Conservation (phyloP, 805 yeast species). For the Lipomyces orientalis region DNA sequence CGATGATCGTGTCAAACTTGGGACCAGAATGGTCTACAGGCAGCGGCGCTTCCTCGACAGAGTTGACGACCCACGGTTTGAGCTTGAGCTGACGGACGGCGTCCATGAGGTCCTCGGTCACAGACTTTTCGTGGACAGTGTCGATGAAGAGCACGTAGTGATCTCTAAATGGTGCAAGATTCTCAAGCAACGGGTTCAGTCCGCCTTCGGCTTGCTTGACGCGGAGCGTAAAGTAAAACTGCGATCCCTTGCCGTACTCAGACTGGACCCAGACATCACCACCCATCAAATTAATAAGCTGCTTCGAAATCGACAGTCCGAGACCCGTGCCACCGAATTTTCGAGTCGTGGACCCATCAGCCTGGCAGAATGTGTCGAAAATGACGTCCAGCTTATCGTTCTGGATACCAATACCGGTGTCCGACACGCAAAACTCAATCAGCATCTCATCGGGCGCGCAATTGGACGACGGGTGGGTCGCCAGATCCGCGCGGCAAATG, state of each 20-base stretch:
- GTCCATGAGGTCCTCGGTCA: slow-evolving; percentile 57
- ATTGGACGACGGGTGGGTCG: neutral
- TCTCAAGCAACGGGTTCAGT: slow-evolving; percentile 68
- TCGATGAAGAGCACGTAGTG: slow-evolving; percentile 75
- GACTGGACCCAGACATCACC: slow-evolving; percentile 93
- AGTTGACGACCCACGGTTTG: slow-evolving; percentile 63
- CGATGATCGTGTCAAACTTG: slow-evolving; percentile 78
- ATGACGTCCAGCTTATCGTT: slow-evolving; percentile 83
- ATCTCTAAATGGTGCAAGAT: slow-evolving; percentile 69
- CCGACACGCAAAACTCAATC: slow-evolving; percentile 84
- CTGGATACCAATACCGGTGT: slow-evolving; percentile 88
- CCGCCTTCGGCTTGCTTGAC: slow-evolving; percentile 74
- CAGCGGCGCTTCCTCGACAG: slow-evolving; percentile 58
- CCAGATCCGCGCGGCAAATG: slow-evolving; percentile 49
- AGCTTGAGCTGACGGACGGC: slow-evolving; percentile 62
- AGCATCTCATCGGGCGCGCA: slow-evolving; percentile 53
- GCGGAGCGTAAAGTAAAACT: slow-evolving; percentile 78
- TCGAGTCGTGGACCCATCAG: slow-evolving; percentile 91
- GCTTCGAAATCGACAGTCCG: slow-evolving; percentile 86
- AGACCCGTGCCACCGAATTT: slow-evolving; percentile 93
- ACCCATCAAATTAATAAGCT: slow-evolving; percentile 87
- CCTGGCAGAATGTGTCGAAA: slow-evolving; percentile 90
- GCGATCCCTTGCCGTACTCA: slow-evolving; percentile 78
- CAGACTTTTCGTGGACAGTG: slow-evolving; percentile 61
- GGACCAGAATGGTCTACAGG: slow-evolving; percentile 45